phyloP scores from a whole-genome alignment of 2,329 filamentous ascomycete species.

The Curvularia sp. region DNA sequence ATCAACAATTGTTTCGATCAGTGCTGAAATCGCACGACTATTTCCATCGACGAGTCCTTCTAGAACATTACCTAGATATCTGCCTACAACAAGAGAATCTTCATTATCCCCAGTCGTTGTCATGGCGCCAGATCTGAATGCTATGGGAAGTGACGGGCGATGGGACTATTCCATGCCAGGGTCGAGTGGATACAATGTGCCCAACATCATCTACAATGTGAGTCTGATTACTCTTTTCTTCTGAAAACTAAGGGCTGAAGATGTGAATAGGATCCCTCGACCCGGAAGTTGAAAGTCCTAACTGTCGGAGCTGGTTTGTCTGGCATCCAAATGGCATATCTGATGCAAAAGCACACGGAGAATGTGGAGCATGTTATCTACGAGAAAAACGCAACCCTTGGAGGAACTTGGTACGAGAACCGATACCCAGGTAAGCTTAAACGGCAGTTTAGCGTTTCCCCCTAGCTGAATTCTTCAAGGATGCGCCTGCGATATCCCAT shows the following conservation, averaged over 20 bases:
- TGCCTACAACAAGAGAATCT: background rate
- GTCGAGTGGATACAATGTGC: constrained; percentile 51
- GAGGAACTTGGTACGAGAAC: constrained; percentile 58
- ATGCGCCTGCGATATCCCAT: constrained; percentile 56
- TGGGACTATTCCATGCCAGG: constrained; percentile 56
- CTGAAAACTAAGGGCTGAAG: background rate
- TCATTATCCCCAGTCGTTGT: background rate
- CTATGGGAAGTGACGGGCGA: constrained; percentile 41
- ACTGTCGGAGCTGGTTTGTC: constrained; percentile 59
- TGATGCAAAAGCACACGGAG: constrained; percentile 54
- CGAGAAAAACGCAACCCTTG: constrained; percentile 56
- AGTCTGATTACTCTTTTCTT: background rate
- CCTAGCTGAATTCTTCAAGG: constrained; percentile 18
- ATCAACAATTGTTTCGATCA: background rate
- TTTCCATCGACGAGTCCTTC: too few relatives aligned
- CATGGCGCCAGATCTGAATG: constrained; percentile 56
- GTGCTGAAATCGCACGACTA: background rate
- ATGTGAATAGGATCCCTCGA: constrained; percentile 20
- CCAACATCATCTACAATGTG: constrained; percentile 49
- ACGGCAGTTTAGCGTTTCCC: too few relatives aligned
- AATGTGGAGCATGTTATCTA: constrained; percentile 58
- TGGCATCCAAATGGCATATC: constrained; percentile 57
- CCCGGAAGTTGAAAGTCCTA: constrained; percentile 53
- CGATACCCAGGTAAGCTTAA: constrained; percentile 41
- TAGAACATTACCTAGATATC: background rate